Evolutionary conservation across 805 yeast genomes (phyloP), one percentile per base, ranked within the genome.

Genomic region (Kuraishia piskuri): DNA sequence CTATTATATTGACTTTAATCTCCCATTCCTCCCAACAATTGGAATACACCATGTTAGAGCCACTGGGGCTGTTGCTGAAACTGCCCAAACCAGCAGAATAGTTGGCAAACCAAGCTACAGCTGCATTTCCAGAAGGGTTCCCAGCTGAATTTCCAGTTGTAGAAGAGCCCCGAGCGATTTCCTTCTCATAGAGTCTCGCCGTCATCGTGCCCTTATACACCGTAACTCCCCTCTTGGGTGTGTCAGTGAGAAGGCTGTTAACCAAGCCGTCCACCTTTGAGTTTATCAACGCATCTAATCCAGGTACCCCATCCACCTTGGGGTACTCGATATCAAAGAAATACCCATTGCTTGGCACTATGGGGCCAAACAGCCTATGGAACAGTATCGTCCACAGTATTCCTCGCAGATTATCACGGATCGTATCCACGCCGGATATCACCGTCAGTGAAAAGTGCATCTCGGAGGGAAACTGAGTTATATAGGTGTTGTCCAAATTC

Each of bases 21-120:
- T 71, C 65, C 95, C 96, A 88, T 22, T 76, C 71, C 62, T 88
- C 95, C 90, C 94, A 88, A 58, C 79, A 69, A 22, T 67, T 64
- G 22, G 70, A 60, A 25, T 25, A 25, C 31, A 10, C 10, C 9
- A 25, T 7, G 31, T 25, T 25, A 7, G 21, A n/a, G 8, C 46
- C 46, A 40, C 46, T 40, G 19, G n/a, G n/a, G 8, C 21, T n/a
- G 22, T 24, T 24, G 37, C 37, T 14, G 22, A 24, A 48, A 14
- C n/a, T n/a, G 5, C 50, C 50, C 14, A 12, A n/a, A 21, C 23
- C 23, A 7, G 22, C 48, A n/a, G 22, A 20, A 22, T 25, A 31
- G 22, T 19, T 19, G 17, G 50, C 22, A 20, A 47, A 47, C 50
- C 50, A 47, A 4, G 50, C 23, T 14, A 44, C 22, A 20, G 22